A percentile compares a stretch with the other conserved stretches of the same genome.
Conservation (phyloP, 1,139 yeast species). For the Lodderomyces elongisporus region DNA sequence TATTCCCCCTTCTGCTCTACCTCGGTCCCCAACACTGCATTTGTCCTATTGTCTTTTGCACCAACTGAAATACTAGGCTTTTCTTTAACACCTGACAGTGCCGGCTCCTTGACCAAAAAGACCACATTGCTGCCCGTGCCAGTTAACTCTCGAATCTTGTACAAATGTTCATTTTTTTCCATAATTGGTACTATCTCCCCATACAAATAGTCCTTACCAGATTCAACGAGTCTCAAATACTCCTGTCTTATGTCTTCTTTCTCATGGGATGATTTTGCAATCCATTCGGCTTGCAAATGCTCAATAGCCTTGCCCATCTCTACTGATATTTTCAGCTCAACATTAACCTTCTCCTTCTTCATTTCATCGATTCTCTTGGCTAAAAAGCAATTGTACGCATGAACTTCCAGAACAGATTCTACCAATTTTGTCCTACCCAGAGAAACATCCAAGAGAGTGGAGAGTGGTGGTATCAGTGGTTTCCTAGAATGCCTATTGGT, state of each 20-base stretch:
- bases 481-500: too few relatives aligned
- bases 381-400: conserved; percentile 6
- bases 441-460: too few relatives aligned
- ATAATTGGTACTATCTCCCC: conserved; percentile 27
- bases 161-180: conserved; percentile 6
- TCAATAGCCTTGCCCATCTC: not conserved
- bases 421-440: too few relatives aligned
- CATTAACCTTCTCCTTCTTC: not conserved
- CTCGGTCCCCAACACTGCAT: too few relatives aligned
- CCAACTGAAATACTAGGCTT: too few relatives aligned
- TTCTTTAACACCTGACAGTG: not conserved
- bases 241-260: conserved; percentile 23
- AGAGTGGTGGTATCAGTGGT: too few relatives aligned
- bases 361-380: conserved; percentile 1
- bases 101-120: too few relatives aligned
- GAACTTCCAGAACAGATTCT: too few relatives aligned
- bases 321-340: too few relatives aligned
- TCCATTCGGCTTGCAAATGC: conserved; percentile 3
- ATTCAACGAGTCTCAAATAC: conserved; percentile 22
- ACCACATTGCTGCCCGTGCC: conserved; percentile 1
- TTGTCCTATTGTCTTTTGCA: too few relatives aligned
- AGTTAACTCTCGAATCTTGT: not conserved
- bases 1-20: too few relatives aligned
- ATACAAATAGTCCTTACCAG: conserved; percentile 27
- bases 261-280: conserved; percentile 13